These are phyloP conservation scores for Centaurea solstitialis DNA, from an alignment of 129 eudicot species.

Conservation along the genomic window DNA sequence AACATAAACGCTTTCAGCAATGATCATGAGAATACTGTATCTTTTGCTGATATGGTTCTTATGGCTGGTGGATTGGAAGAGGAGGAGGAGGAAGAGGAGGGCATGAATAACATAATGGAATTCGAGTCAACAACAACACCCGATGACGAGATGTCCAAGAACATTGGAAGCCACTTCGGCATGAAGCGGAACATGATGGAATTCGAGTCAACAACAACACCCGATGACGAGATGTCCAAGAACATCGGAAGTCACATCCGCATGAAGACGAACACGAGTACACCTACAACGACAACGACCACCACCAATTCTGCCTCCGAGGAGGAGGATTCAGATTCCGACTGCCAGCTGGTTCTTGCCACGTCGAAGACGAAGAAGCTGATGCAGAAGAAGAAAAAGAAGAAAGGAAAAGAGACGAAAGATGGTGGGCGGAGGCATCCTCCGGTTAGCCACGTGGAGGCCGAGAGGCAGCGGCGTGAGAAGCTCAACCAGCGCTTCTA, in stretches of 20 bases:
- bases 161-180: background rate
- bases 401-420: slow-evolving; percentile 40
- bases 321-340: slow-evolving; percentile 47
- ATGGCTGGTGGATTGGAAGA: slow-evolving; percentile 22
- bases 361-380: background rate
- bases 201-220: too few relatives aligned
- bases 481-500: slow-evolving; percentile 70
- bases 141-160: slow-evolving; percentile 12
- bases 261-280: background rate
- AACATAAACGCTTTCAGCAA: background rate
- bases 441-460: slow-evolving; percentile 63
- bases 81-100: background rate
- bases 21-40: background rate
- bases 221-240: slow-evolving; percentile 10
- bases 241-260: background rate
- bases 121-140: slow-evolving; percentile 12
- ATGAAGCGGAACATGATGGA: background rate
- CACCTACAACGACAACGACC: background rate
- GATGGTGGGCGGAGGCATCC: slow-evolving; percentile 1
- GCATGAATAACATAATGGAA: slow-evolving; percentile 1
- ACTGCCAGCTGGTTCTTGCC: slow-evolving; percentile 30
- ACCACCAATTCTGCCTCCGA: too few relatives aligned
- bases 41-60: slow-evolving; percentile 28
- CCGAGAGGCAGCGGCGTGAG: slow-evolving; percentile 70
- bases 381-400: slow-evolving; percentile 34